Conservation (phyloP, 2,329 filamentous ascomycete species). For the Stachybotrys chlorohalonatus region DNA sequence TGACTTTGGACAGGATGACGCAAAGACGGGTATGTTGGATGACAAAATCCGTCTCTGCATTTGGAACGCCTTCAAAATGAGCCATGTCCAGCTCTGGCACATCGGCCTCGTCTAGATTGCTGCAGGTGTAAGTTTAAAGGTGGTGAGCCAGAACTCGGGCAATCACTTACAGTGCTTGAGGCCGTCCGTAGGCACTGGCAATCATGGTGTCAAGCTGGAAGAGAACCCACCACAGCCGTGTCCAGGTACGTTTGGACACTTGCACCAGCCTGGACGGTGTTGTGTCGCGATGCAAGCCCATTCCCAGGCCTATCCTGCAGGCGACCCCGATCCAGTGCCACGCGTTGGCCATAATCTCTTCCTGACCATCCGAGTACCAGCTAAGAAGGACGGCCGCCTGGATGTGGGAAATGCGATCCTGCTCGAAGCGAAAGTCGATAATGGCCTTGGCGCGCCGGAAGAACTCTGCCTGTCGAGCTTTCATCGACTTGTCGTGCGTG, state of each 20-base stretch:
- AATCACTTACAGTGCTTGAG: conserved; percentile 31
- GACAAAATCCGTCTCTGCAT: conserved; percentile 32
- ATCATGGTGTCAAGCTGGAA: conserved; percentile 28
- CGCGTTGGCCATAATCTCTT: conserved; percentile 44
- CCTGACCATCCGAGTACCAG: conserved; percentile 46
- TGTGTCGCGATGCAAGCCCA: conserved; percentile 40
- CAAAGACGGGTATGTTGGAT: conserved; percentile 41
- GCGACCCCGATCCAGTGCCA: conserved; percentile 45
- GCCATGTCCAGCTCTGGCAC: conserved; percentile 30
- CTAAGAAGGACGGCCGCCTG: conserved; percentile 45
- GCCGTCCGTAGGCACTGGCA: conserved; percentile 35
- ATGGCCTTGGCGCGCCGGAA: conserved; percentile 44
- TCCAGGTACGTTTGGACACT: conserved; percentile 24
- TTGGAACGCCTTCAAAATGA: conserved; percentile 31
- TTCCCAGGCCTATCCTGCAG: conserved; percentile 38
- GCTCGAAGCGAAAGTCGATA: conserved; percentile 43
- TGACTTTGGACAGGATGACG: conserved; percentile 34
- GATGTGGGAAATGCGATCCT: conserved; percentile 42
- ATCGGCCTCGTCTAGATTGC: conserved; percentile 41
- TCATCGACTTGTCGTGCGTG: conserved; percentile 27
- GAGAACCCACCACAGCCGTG: conserved; percentile 30
- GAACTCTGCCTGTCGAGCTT: conserved; percentile 32
- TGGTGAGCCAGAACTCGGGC: background rate
- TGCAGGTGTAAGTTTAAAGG: conserved; percentile 2
- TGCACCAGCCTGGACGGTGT: conserved; percentile 16